Evolutionary conservation across 202 grass and related monocot genomes (phyloP).

Genomic region (Digitaria exilis): DNA sequence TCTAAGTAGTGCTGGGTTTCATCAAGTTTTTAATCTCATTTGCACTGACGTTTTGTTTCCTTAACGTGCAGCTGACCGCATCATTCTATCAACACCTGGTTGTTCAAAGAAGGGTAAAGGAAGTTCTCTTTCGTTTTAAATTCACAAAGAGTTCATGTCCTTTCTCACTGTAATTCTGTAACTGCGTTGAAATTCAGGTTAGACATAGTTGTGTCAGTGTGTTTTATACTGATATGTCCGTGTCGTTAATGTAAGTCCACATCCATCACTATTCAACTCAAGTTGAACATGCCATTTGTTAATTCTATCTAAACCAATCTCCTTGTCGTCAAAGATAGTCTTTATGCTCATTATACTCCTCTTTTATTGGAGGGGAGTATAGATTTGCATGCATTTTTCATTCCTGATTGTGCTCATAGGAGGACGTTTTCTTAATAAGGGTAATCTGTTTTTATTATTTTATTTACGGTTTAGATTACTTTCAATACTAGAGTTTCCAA

Average conservation of each 20-base stretch:
- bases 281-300: constrained; percentile 14
- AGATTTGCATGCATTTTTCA: too few relatives aligned
- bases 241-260: background rate
- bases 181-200: background rate
- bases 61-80: constrained; percentile 65
- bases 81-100: constrained; percentile 93
- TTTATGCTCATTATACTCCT: too few relatives aligned
- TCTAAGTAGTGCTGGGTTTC: background rate
- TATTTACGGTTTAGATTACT: background rate
- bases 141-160: background rate
- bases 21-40: background rate
- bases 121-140: constrained; percentile 10
- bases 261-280: background rate
- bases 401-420: too few relatives aligned
- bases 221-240: background rate
- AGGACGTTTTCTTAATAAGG: background rate
- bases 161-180: background rate
- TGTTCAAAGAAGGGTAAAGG: constrained; percentile 92
- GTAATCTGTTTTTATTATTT: constrained; percentile 15
- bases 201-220: background rate
- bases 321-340: constrained; percentile 5
- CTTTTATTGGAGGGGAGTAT: too few relatives aligned
- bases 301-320: constrained; percentile 8
- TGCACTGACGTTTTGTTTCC: constrained; percentile 24
- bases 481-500: background rate